Evolutionary conservation across 202 grass and related monocot genomes (phyloP).

Genomic region (Schoenoplectus tabernaemontani): DNA sequence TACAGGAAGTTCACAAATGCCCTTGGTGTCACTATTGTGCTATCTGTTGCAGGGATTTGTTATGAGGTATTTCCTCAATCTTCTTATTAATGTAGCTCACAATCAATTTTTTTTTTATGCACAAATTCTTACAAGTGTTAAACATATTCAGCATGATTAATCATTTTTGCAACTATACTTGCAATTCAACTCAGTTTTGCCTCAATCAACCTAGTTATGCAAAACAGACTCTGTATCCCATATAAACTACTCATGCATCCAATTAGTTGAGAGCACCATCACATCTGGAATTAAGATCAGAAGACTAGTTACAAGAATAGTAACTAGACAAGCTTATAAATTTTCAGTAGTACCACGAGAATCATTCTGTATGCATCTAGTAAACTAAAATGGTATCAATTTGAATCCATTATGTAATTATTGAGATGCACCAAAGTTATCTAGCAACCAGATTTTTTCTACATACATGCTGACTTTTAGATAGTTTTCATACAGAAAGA

Average conservation of each 20-base stretch:
- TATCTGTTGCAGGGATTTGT: conserved; percentile 81
- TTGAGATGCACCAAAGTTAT: background rate
- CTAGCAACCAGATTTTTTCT: background rate
- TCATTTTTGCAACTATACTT: background rate
- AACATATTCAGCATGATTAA: conserved; percentile 6
- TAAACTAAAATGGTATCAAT: background rate
- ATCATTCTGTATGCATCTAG: background rate
- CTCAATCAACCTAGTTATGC: background rate
- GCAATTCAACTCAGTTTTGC: background rate
- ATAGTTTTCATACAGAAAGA: background rate
- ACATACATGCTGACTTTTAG: background rate
- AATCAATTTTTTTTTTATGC: background rate
- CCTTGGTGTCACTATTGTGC: conserved; percentile 62
- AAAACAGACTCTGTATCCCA: background rate
- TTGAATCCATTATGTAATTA: background rate
- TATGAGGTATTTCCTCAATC: conserved; percentile 63
- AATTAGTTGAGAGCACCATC: background rate
- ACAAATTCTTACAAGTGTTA: background rate
- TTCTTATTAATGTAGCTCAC: background rate
- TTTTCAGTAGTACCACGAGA: background rate
- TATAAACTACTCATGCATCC: background rate
- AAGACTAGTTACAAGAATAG: background rate
- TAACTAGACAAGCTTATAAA: background rate
- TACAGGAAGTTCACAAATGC: conserved; percentile 96
- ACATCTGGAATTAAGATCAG: background rate